Base-by-base conservation (phyloP, 805 yeast genomes). In the Zygoascus tannicola region DNA sequence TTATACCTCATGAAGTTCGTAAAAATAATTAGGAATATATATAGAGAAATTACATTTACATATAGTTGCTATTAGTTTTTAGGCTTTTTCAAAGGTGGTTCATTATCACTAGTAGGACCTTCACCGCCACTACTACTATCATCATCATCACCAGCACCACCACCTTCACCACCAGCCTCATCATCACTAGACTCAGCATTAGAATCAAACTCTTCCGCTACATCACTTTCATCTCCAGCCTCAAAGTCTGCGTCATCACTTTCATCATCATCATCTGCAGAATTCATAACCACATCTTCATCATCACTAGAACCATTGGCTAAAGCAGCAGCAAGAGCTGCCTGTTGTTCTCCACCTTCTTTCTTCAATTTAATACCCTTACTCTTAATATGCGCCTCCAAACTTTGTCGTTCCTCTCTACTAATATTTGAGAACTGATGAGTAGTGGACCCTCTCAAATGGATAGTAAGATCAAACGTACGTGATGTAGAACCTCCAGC, bases 381-480 rank as follows among this genome's bases (percentile, higher is more conserved):
- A 40, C 81, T 77, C 54, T 74, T 74, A 64, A 90, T 75, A 69
- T 72, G 92, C 36, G 70, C 71, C 60, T 90, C 95, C 47, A 92
- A 70, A 2, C 76, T 66, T 41, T 74, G 77, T 63, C 88, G 97
- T 59, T 92, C 98, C 50, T 85, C 96, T 60, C 86, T 78, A 49
- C 81, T 81, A 53, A 92, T 83, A 57, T 85, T 85, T 51, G 95
- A 94, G 63, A 92, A 90, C 34, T 79, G 78, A 53, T 88, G 92
- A 35, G 81, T 79, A 4, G 30, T 20, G 7, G 30, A 21, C 34
- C 77, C 74, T 50, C 81, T 74, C 46, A 88, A 67, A 22, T 71
- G 71, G 42, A 92, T 76, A 53, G 90, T 92, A 67, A 92, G 68
- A 64, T 92, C 99, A 64, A 92, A 92, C 0, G 97, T 92, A 59